Conservation (phyloP, 2,329 filamentous ascomycete genomes). For the Lomentospora prolificans region DNA sequence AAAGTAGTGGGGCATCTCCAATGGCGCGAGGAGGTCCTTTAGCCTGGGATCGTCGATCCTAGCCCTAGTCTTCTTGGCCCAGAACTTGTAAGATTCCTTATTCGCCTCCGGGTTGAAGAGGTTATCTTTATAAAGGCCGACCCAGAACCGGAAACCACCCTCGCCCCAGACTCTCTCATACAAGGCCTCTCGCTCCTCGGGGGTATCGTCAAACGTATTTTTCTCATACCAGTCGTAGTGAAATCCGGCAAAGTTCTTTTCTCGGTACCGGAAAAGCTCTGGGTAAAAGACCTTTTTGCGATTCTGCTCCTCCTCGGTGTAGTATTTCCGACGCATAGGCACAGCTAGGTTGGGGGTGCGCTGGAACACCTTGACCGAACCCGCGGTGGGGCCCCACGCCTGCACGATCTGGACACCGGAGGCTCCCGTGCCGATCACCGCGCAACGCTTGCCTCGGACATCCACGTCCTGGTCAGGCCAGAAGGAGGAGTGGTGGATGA, state of each 20-base stretch:
- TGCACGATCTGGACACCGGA: constrained; percentile 56
- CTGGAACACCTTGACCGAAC: constrained; percentile 50
- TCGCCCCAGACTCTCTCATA: constrained; percentile 38
- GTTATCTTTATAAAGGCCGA: constrained; percentile 43
- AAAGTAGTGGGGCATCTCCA: constrained; percentile 41
- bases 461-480: constrained; percentile 50
- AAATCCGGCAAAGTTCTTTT: constrained; percentile 49
- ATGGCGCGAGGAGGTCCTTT: constrained; percentile 41
- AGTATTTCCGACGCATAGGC: constrained; percentile 43
- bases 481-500: constrained; percentile 49
- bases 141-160: constrained; percentile 47
- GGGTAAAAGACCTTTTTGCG: constrained; percentile 31
- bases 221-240: constrained; percentile 44
- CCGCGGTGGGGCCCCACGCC: constrained; percentile 43
- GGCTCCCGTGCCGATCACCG: constrained; percentile 55
- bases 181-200: constrained; percentile 36
- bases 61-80: constrained; percentile 38
- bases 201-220: constrained; percentile 43
- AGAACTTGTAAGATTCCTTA: constrained; percentile 43
- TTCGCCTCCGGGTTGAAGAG: constrained; percentile 37
- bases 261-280: constrained; percentile 41
- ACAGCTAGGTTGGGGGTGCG: constrained; percentile 57
- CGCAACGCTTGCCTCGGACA: constrained; percentile 47
- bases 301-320: constrained; percentile 32
- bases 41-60: constrained; percentile 39